These are phyloP conservation scores for Solanum chacoense DNA, from an alignment of 305 asterid genomes.

Conservation along the genomic window DNA sequence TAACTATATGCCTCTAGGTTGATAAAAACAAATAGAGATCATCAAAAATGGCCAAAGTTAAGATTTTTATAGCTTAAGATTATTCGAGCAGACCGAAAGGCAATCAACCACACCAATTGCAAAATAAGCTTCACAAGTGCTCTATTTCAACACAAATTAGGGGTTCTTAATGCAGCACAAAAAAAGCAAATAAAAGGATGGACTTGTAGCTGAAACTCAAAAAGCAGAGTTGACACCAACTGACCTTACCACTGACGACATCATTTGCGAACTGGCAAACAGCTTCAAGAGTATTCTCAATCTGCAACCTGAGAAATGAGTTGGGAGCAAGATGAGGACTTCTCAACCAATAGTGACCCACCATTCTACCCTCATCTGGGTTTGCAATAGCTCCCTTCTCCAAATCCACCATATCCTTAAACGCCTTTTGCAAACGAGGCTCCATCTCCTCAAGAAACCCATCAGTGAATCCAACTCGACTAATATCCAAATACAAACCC, in stretches of 20 bases:
- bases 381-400: conserved; percentile 97
- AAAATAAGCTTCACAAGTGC: background rate
- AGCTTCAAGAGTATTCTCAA: conserved; percentile 55
- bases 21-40: background rate
- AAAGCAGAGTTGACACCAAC: conserved; percentile 13
- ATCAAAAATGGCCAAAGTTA: background rate
- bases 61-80: background rate
- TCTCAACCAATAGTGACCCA: conserved; percentile 96
- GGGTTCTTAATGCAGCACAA: background rate
- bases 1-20: background rate
- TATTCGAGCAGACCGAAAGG: background rate
- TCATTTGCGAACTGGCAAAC: conserved; percentile 57
- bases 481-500: conserved; percentile 78
- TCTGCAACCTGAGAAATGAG: conserved; percentile 45
- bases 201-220: background rate
- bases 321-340: conserved; percentile 77
- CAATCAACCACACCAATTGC: background rate
- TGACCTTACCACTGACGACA: conserved; percentile 98
- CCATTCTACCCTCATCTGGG: conserved; percentile 98
- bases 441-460: conserved; percentile 70
- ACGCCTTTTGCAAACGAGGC: conserved; percentile 65
- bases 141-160: background rate
- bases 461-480: conserved; percentile 87
- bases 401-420: conserved; percentile 68
- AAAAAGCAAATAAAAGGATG: background rate